Percentiles rank a stretch among this genome's conserved stretches.
These are phyloP conservation scores for Thermothelomyces thermophilus DNA, from an alignment of 2,329 filamentous ascomycete genomes.

Conservation along the genomic window DNA sequence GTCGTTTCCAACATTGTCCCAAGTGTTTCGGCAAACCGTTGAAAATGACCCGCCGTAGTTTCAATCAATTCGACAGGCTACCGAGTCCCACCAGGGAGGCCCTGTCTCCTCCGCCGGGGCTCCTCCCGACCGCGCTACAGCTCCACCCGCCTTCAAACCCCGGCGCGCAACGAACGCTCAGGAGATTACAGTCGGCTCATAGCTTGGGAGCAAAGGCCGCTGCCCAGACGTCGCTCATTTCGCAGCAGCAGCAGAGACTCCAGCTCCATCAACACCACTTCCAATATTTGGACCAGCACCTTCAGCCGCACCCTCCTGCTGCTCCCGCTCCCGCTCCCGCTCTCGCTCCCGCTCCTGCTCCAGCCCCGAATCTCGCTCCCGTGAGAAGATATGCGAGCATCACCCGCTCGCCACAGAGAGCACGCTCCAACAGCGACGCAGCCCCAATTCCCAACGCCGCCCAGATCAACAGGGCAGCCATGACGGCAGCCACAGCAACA, in stretches of 20 bases:
- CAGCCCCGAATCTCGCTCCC: slow-evolving; percentile 15
- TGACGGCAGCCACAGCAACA: slow-evolving; percentile 27
- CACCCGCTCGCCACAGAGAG: slow-evolving; percentile 47
- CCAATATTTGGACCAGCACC: slow-evolving; percentile 43
- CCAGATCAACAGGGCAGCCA: slow-evolving; percentile 22
- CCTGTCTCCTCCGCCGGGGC: slow-evolving; percentile 9
- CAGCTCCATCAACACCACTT: slow-evolving; percentile 33
- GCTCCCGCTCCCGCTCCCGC: slow-evolving; percentile 9
- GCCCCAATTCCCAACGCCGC: slow-evolving; percentile 27
- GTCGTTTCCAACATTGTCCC: neutral
- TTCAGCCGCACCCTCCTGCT: slow-evolving; percentile 30
- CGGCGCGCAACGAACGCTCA: slow-evolving; percentile 59
- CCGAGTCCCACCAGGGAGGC: slow-evolving; percentile 18
- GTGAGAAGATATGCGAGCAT: slow-evolving; percentile 32
- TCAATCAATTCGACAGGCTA: slow-evolving; percentile 17
- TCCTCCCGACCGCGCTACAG: slow-evolving; percentile 34
- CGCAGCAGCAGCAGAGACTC: slow-evolving; percentile 36
- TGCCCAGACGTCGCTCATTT: slow-evolving; percentile 50
- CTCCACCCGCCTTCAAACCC: slow-evolving; percentile 54
- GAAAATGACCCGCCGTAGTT: slow-evolving; percentile 16
- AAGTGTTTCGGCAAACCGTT: neutral
- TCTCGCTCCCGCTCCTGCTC: slow-evolving; percentile 11
- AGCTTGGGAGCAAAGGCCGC: slow-evolving; percentile 52
- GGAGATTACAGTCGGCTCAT: slow-evolving; percentile 72
- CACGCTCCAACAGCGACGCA: slow-evolving; percentile 68